Conservation (phyloP, 139 green algal species). For the Closterium sp. region DNA sequence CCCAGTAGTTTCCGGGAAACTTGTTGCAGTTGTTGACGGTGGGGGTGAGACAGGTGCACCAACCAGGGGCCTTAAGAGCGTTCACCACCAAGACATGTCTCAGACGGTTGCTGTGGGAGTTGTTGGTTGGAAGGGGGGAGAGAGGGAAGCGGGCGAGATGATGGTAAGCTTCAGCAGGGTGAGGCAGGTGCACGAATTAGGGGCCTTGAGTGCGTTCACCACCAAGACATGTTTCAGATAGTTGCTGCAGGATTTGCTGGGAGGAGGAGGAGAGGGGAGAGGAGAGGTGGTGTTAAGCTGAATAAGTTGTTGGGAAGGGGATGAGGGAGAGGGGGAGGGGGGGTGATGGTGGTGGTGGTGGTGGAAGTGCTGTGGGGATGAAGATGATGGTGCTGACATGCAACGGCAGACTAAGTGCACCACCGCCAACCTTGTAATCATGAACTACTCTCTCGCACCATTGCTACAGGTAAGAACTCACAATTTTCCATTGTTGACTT, state of each 20-base stretch:
- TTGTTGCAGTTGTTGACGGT: conserved; percentile 31
- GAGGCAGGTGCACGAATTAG: too few relatives aligned
- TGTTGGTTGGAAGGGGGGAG: too few relatives aligned
- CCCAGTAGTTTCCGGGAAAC: conserved; percentile 26
- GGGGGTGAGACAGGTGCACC: not conserved
- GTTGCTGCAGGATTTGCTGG: too few relatives aligned
- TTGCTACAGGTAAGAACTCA: not conserved
- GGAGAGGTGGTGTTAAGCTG: not conserved
- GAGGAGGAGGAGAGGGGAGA: too few relatives aligned
- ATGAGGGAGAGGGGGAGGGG: not conserved
- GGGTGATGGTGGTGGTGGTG: not conserved
- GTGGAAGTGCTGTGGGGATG: not conserved
- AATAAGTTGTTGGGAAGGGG: not conserved
- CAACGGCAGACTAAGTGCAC: too few relatives aligned
- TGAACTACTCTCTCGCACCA: too few relatives aligned
- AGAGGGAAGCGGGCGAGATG: not conserved
- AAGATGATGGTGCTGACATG: not conserved
- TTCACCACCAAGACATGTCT: not conserved
- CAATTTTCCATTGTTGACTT: conserved; percentile 10
- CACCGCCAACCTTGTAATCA: too few relatives aligned
- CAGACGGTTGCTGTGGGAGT: not conserved
- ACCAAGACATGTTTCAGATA: not conserved
- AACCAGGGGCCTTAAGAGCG: not conserved
- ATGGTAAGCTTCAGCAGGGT: too few relatives aligned
- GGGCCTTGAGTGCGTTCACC: not conserved